Base-by-base conservation (phyloP, 257 asterid species). In the Catharanthus roseus region DNA sequence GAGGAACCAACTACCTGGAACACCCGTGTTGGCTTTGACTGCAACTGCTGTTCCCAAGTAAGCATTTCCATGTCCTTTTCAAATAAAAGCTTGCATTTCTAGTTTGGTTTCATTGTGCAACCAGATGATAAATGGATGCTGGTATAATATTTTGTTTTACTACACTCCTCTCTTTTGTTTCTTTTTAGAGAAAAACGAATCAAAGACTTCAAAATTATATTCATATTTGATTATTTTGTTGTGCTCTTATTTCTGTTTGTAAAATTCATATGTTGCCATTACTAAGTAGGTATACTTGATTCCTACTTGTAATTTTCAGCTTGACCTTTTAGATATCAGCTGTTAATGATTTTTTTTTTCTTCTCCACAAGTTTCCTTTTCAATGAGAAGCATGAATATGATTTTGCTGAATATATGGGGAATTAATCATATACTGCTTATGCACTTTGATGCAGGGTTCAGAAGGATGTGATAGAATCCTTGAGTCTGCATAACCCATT, bases 31-130 rank as follows among this genome's bases (percentile, higher is more conserved):
- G 85, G 98, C 97, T 34, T 82, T 93, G 93, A 93, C 98, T 69
- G 98, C 98, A 77, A 93, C 98, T 68, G 98, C 98, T 77, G 92
- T 72, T 83, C 97, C 97, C 60, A 93, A 87, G 98, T 93, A 85
- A 93, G 98, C 85, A 70, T 70, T 68, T 39, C 12, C 41, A 34
- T 39, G 19, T 41, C 38, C 65, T 73, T 68, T 42, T 26, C 18
- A 65, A 73, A 16, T 29, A 10, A 24, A 38, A 62, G 16, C 7
- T 50, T n/a, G 38, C n/a, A 41, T 55, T 42, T 72, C 66, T 65
- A 28, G 55, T 15, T 65, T 33, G 31, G 3, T 31, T 56, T 60
- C 29, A 18, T 67, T 26, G 55, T 50, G 18, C 33, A 69, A 21
- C 66, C 24, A 33, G 26, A 34, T 34, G 67, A 6, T 36, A 33